These are phyloP conservation scores for Dentipellis sp. DNA, from an alignment of 768 basidiomycete species.

Conservation along the genomic window DNA sequence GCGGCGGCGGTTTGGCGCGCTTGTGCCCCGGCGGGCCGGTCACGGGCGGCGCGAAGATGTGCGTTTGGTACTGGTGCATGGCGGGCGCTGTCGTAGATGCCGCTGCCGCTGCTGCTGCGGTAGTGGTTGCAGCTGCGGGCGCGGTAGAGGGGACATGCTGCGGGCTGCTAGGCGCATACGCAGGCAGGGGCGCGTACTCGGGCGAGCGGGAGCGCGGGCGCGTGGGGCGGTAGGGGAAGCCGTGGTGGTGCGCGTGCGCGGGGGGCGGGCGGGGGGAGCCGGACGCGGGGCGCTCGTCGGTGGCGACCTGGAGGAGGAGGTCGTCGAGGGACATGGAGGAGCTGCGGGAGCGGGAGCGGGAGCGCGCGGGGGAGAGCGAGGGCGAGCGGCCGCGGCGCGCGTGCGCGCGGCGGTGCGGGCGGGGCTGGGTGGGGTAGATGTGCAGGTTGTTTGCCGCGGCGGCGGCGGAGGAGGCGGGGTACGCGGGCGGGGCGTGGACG, in stretches of 20 bases:
- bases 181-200: conserved; percentile 6
- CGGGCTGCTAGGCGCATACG: conserved; percentile 5
- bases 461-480: conserved; percentile 11
- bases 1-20: conserved; percentile 4
- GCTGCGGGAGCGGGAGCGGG: conserved; percentile 21
- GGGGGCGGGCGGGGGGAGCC: conserved; percentile 10
- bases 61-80: conserved; percentile 30
- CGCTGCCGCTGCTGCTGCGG: conserved; percentile 22
- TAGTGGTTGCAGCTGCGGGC: conserved; percentile 14
- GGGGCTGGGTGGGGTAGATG: conserved; percentile 19
- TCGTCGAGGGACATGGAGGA: conserved; percentile 35
- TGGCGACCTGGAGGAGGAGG: conserved; percentile 37
- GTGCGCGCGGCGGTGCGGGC: conserved; percentile 17
- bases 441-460: no score
- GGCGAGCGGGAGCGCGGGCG: conserved; percentile 2
- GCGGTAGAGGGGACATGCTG: conserved; percentile 8
- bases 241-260: conserved; percentile 22
- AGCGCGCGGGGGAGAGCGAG: conserved; percentile 26
- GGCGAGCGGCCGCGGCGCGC: conserved; percentile 12
- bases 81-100: conserved; percentile 13
- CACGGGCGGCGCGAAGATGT: conserved; percentile 65
- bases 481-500: conserved; percentile 13
- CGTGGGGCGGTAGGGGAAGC: conserved; percentile 15
- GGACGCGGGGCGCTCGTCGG: conserved; percentile 26
- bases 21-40: conserved; percentile 69